Percentiles rank a stretch among this genome's conserved stretches.
phyloP scores from a whole-genome alignment of 2,329 filamentous ascomycete genomes.

The Corynespora cassiicola region DNA sequence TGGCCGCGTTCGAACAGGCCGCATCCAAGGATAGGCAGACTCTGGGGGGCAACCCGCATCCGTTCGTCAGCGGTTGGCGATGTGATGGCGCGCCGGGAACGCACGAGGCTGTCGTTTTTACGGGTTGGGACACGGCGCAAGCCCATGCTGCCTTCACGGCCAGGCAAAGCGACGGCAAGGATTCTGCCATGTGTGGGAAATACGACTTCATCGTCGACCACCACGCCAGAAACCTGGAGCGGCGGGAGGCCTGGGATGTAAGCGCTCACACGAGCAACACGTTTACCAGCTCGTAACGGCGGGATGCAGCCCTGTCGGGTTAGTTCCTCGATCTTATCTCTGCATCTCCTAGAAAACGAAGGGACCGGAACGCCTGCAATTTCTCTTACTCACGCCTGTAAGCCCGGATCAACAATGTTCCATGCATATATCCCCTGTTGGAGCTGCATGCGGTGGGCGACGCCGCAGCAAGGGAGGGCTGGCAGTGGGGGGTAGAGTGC shows the following conservation, averaged over 20 bases:
- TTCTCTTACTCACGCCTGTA: too few relatives aligned
- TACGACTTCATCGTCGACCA: conserved; percentile 22
- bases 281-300: too few relatives aligned
- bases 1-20: conserved; percentile 20
- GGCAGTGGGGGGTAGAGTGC: too few relatives aligned
- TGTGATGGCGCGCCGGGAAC: conserved; percentile 26
- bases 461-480: too few relatives aligned
- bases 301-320: too few relatives aligned
- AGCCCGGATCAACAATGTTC: too few relatives aligned
- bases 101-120: conserved; percentile 30
- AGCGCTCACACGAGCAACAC: too few relatives aligned
- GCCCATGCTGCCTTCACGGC: conserved; percentile 19
- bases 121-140: conserved; percentile 25
- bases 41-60: conserved; percentile 17
- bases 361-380: too few relatives aligned
- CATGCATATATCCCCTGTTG: too few relatives aligned
- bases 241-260: conserved; percentile 4
- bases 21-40: conserved; percentile 17
- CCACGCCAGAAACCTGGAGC: conserved; percentile 28
- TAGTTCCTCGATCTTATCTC: too few relatives aligned
- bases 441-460: too few relatives aligned
- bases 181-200: conserved; percentile 10
- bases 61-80: conserved; percentile 29
- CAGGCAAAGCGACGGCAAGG: conserved; percentile 10
- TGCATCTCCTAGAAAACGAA: too few relatives aligned